These are phyloP conservation scores for Phytophthora quininea DNA, from an alignment of 352 stramenopile species.

Conservation along the genomic window DNA sequence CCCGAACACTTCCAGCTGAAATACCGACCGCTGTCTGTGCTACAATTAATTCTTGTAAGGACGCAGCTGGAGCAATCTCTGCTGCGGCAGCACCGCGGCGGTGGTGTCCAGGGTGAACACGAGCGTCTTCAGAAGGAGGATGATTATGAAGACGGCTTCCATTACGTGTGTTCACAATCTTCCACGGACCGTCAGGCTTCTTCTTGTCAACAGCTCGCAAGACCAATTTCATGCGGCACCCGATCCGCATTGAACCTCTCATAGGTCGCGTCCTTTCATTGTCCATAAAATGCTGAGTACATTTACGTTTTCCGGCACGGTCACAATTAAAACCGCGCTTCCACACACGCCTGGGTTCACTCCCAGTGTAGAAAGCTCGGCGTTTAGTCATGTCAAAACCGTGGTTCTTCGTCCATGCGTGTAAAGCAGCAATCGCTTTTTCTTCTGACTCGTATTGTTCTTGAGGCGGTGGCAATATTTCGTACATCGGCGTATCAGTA, in stretches of 20 bases:
- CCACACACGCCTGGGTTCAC: not conserved
- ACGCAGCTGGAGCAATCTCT: not conserved
- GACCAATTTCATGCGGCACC: conserved; percentile 13
- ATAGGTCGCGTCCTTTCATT: conserved; percentile 5
- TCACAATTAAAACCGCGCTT: conserved; percentile 22
- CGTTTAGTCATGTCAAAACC: conserved; percentile 25
- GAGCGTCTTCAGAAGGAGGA: conserved; percentile 5
- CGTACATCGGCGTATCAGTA: not conserved
- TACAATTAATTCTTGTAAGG: conserved; percentile 3
- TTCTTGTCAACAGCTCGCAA: conserved; percentile 7
- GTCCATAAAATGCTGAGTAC: conserved; percentile 16
- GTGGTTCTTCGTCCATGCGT: conserved; percentile 16
- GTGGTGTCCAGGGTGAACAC: conserved; percentile 7
- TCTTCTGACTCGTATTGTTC: not conserved
- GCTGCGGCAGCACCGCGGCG: conserved; percentile 9
- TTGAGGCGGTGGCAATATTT: not conserved
- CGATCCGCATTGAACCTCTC: conserved; percentile 14
- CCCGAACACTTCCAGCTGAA: not conserved
- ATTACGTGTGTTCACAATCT: conserved; percentile 20
- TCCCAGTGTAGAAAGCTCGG: conserved; percentile 4
- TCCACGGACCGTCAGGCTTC: conserved; percentile 10
- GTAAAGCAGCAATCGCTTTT: conserved; percentile 4
- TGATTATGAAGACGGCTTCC: conserved; percentile 23
- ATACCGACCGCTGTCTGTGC: conserved; percentile 6
- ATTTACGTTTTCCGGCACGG: conserved; percentile 7